Conservation (phyloP, 192 early-diverging fungal genomes). For the Coemansia sp. region DNA sequence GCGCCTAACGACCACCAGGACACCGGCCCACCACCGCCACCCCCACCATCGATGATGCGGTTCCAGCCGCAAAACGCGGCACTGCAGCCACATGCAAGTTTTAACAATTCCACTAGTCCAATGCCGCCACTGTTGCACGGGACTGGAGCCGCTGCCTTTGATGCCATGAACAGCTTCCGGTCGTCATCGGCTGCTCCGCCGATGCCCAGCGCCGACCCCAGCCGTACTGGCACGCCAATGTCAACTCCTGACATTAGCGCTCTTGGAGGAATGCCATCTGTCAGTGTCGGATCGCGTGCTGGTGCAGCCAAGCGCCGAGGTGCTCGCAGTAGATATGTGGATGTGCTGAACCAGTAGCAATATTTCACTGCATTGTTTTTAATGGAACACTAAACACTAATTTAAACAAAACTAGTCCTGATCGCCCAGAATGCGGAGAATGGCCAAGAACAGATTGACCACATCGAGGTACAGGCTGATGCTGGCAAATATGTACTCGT, state of each 20-base stretch:
- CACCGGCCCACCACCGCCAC: slow-evolving; percentile 35
- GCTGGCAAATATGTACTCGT: slow-evolving; percentile 68
- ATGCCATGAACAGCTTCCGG: neutral
- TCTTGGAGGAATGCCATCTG: slow-evolving; percentile 12
- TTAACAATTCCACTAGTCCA: neutral
- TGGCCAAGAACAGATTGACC: slow-evolving; percentile 72
- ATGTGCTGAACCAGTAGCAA: slow-evolving; percentile 42
- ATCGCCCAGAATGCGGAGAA: slow-evolving; percentile 61
- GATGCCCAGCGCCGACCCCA: slow-evolving; percentile 18
- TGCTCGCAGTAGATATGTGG: slow-evolving; percentile 54
- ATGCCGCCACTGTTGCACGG: neutral
- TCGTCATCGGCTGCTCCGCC: slow-evolving; percentile 9
- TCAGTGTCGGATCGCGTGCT: slow-evolving; percentile 13
- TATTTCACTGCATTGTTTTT: neutral
- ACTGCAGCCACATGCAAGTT: slow-evolving; percentile 13
- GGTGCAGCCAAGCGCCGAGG: slow-evolving; percentile 31
- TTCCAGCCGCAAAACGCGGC: slow-evolving; percentile 25
- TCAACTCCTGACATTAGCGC: slow-evolving; percentile 9
- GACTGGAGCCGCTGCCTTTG: neutral
- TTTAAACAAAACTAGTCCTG: slow-evolving; percentile 22
- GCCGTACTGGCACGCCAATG: slow-evolving; percentile 35
- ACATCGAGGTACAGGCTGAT: slow-evolving; percentile 72
- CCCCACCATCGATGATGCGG: slow-evolving; percentile 40
- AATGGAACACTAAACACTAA: neutral
- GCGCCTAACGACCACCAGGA: slow-evolving; percentile 32